phyloP scores from a whole-genome alignment of 2,329 filamentous ascomycete species.

The Sporothrix dimorphospora region DNA sequence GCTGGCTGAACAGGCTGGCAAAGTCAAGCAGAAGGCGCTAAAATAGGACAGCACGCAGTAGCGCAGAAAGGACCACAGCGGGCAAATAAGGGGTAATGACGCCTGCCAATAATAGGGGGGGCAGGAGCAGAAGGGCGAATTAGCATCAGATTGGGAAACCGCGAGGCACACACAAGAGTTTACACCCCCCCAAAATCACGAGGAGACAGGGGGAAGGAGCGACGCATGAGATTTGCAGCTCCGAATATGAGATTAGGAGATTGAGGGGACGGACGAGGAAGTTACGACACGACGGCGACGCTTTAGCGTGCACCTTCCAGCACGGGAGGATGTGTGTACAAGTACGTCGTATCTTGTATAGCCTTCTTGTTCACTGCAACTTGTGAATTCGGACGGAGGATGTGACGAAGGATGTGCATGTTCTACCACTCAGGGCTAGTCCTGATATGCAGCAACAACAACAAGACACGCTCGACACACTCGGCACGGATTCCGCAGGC shows the following conservation, averaged over 20 bases:
- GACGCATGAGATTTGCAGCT: conserved; percentile 20
- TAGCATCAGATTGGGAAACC: conserved; percentile 15
- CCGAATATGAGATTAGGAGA: conserved; percentile 6
- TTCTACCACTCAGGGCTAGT: not conserved
- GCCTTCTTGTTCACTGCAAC: too few species aligned
- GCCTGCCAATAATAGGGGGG: not conserved
- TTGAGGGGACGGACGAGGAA: conserved; percentile 4
- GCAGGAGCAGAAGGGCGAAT: not conserved
- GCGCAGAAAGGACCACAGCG: conserved; percentile 14
- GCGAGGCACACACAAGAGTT: not conserved
- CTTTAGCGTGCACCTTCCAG: conserved; percentile 7
- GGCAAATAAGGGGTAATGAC: conserved; percentile 21
- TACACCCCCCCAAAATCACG: conserved; percentile 16
- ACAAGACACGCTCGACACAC: not conserved
- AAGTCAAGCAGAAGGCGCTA: conserved; percentile 26
- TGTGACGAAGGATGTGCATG: not conserved
- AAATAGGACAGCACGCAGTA: conserved; percentile 24
- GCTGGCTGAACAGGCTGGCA: not conserved
- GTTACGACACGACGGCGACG: not conserved
- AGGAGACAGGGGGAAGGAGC: conserved; percentile 17
- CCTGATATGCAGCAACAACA: not conserved
- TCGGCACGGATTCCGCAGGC: conserved; percentile 2
- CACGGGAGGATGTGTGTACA: not conserved
- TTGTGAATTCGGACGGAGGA: too few species aligned
- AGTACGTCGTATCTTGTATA: too few species aligned